Evolutionary conservation across 331 rosid genomes (phyloP).

Genomic region (Rosa hybrid): DNA sequence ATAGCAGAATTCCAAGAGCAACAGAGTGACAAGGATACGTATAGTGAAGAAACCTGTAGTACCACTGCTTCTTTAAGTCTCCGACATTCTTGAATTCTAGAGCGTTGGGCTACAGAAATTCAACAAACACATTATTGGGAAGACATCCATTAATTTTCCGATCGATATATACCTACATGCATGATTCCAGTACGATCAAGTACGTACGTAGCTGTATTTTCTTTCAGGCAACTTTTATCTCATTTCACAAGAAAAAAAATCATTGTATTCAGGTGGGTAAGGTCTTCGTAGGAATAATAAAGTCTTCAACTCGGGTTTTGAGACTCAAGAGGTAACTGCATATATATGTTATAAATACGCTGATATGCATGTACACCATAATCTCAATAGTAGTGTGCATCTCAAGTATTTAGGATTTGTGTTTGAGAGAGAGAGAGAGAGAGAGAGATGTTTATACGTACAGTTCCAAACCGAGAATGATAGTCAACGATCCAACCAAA

Average conservation of each 20-base stretch:
- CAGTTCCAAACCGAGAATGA: neutral
- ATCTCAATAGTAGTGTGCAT: too few species aligned
- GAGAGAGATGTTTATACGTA: neutral
- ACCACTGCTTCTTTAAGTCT: constrained; percentile 20
- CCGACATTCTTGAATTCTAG: constrained; percentile 17
- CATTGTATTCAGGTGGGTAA: too few species aligned
- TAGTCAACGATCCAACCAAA: constrained; percentile 22
- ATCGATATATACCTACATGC: neutral
- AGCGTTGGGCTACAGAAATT: constrained; percentile 1
- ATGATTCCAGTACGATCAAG: neutral
- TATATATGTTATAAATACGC: too few species aligned
- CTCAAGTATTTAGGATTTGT: too few species aligned
- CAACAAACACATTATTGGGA: neutral
- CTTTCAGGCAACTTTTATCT: too few species aligned
- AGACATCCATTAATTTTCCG: neutral
- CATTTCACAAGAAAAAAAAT: too few species aligned
- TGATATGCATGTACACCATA: neutral
- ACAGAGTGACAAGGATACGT: constrained; percentile 18
- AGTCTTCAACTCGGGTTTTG: too few species aligned
- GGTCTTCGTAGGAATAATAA: too few species aligned
- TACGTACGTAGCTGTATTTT: too few species aligned
- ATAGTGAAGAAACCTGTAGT: constrained; percentile 25
- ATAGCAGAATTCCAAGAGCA: constrained; percentile 17
- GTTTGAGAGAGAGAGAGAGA: neutral
- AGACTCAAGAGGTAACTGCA: too few species aligned